phyloP scores from a whole-genome alignment of 305 asterid species.

The Fraxinus albicans region DNA sequence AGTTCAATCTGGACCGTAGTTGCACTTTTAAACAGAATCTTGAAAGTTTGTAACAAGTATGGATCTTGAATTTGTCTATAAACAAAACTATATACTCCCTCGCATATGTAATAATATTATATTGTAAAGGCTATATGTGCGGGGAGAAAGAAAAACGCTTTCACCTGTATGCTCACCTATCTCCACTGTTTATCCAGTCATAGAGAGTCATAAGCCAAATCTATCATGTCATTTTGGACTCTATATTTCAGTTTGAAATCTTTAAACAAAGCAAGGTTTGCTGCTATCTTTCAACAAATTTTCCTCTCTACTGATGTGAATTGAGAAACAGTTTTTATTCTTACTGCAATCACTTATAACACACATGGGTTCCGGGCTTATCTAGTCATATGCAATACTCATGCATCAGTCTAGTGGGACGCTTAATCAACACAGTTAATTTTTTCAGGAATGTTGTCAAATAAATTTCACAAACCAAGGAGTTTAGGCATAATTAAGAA shows the following conservation, averaged over 20 bases:
- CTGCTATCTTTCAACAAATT: not conserved
- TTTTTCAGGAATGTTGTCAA: not conserved
- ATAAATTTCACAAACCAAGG: not conserved
- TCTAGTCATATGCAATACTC: not conserved
- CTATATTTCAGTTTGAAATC: not conserved
- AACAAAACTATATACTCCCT: not conserved
- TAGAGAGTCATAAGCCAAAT: not conserved
- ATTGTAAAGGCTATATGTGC: not conserved
- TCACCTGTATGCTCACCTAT: not conserved
- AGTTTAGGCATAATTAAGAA: not conserved
- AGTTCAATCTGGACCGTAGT: not conserved
- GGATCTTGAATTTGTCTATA: not conserved
- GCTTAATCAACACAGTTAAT: not conserved
- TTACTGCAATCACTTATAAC: not conserved
- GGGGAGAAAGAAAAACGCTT: not conserved
- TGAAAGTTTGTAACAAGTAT: not conserved
- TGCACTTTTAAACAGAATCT: not conserved
- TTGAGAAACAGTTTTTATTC: not conserved
- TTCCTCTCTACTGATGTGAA: not conserved
- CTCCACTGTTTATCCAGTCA: not conserved
- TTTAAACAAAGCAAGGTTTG: not conserved
- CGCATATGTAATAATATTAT: not conserved
- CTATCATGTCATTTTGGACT: not conserved
- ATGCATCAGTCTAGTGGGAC: not conserved
- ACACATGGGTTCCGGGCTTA: not conserved